These are phyloP conservation scores for Gossypium stocksii DNA, from an alignment of 345 rosid species.

Conservation along the genomic window DNA sequence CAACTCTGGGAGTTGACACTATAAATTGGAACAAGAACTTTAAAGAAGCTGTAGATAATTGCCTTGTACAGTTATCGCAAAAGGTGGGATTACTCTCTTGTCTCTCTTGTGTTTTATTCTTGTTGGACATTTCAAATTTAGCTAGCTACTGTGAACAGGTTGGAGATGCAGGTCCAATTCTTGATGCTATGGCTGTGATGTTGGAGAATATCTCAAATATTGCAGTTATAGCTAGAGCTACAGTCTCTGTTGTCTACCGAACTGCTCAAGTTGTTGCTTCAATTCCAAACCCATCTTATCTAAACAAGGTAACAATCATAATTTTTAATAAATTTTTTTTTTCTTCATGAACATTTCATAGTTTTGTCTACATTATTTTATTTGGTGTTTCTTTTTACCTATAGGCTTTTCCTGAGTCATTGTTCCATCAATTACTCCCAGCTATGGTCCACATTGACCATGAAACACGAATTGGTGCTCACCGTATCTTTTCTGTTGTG, in stretches of 20 bases:
- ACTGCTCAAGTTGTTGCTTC: constrained; percentile 88
- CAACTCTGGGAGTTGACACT: constrained; percentile 51
- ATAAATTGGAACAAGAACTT: constrained; percentile 56
- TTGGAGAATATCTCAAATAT: constrained; percentile 82
- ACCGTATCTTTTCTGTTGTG: constrained; percentile 64
- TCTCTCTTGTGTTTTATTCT: neutral
- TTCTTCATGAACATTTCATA: constrained; percentile 6
- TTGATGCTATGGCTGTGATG: constrained; percentile 85
- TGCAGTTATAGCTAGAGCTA: constrained; percentile 70
- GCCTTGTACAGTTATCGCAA: constrained; percentile 65
- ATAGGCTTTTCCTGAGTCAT: constrained; percentile 91
- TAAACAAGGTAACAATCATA: constrained; percentile 58
- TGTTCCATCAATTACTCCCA: constrained; percentile 89
- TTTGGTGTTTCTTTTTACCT: constrained; percentile 19
- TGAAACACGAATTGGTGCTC: constrained; percentile 87
- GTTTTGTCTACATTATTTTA: constrained; percentile 5
- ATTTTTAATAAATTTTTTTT: neutral
- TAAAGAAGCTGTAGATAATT: constrained; percentile 69
- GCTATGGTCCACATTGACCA: constrained; percentile 96
- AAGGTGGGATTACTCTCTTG: constrained; percentile 44
- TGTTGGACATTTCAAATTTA: constrained; percentile 18
- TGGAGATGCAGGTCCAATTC: constrained; percentile 93
- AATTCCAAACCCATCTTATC: constrained; percentile 74
- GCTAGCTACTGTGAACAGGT: constrained; percentile 44
- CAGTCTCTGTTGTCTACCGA: constrained; percentile 76